phyloP scores from a whole-genome alignment of 176 grass and related monocot genomes.

The Carex littledalei region DNA sequence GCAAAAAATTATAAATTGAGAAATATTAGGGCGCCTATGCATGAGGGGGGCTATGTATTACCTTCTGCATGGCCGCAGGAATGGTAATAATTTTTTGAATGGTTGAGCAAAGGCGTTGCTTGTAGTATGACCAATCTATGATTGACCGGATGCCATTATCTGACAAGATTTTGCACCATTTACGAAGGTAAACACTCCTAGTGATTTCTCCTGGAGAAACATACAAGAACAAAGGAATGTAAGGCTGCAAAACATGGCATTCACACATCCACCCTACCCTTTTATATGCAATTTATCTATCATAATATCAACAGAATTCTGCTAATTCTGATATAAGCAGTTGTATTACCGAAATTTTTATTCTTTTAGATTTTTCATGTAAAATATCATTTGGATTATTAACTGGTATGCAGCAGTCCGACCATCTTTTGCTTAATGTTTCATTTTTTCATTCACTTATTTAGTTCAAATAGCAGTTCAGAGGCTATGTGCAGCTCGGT shows the following conservation, averaged over 20 bases:
- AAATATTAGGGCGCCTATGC: neutral
- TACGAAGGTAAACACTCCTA: slow-evolving; percentile 55
- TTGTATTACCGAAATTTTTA: neutral
- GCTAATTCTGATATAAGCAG: neutral
- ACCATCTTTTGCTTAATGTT: neutral
- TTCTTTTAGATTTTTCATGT: neutral
- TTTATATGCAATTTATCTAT: neutral
- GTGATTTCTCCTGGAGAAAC: slow-evolving; percentile 2
- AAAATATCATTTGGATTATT: neutral
- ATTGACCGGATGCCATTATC: slow-evolving; percentile 71
- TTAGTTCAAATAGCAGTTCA: neutral
- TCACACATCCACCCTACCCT: neutral
- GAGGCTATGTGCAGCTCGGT: neutral
- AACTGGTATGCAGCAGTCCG: neutral
- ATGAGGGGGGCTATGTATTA: slow-evolving; percentile 20
- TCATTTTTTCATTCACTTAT: neutral
- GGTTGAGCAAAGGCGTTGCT: slow-evolving; percentile 72
- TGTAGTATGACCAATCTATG: slow-evolving; percentile 98
- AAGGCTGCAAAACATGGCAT: neutral
- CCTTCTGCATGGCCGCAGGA: slow-evolving; percentile 99
- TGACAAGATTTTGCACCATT: slow-evolving; percentile 91
- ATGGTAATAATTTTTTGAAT: slow-evolving; percentile 99
- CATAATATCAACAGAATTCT: neutral
- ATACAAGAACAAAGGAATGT: neutral
- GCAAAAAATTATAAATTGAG: neutral